Percentiles rank a stretch among this genome's conserved stretches.
These are phyloP conservation scores for Cytospora chrysosperma DNA, from an alignment of 2,329 filamentous ascomycete genomes.

Conservation along the genomic window DNA sequence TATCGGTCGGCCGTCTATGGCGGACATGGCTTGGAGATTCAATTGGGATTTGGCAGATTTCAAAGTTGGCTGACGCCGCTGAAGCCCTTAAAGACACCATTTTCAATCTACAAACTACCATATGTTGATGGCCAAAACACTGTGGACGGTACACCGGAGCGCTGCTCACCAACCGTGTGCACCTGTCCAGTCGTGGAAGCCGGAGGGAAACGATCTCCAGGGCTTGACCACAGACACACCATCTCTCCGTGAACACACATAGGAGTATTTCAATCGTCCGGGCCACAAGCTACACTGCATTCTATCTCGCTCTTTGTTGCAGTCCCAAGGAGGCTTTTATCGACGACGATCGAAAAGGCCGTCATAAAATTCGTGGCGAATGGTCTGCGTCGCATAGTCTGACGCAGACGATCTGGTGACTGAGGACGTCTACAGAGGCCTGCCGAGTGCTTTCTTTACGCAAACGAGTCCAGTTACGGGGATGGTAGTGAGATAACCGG, in stretches of 20 bases:
- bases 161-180: not conserved
- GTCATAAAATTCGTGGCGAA: not conserved
- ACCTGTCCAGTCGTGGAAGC: not conserved
- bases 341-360: not conserved
- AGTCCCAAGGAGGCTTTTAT: no score
- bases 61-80: not conserved
- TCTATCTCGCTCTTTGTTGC: no score
- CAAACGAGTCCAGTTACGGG: not conserved
- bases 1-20: constrained; percentile 2
- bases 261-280: no score
- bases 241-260: no score
- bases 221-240: no score
- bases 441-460: not conserved
- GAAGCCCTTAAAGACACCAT: no score
- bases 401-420: not conserved
- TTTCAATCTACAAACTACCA: not conserved
- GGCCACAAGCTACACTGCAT: no score
- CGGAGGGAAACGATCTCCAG: no score
- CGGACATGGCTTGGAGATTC: constrained; percentile 6
- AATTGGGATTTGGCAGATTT: constrained; percentile 1
- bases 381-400: not conserved
- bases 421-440: not conserved
- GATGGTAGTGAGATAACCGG: not conserved
- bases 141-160: not conserved
- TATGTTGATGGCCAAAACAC: not conserved